Percentiles rank a stretch among this genome's conserved stretches.
These are phyloP conservation scores for Bipolaris sorokiniana DNA, from an alignment of 2,329 filamentous ascomycete species.

Conservation along the genomic window DNA sequence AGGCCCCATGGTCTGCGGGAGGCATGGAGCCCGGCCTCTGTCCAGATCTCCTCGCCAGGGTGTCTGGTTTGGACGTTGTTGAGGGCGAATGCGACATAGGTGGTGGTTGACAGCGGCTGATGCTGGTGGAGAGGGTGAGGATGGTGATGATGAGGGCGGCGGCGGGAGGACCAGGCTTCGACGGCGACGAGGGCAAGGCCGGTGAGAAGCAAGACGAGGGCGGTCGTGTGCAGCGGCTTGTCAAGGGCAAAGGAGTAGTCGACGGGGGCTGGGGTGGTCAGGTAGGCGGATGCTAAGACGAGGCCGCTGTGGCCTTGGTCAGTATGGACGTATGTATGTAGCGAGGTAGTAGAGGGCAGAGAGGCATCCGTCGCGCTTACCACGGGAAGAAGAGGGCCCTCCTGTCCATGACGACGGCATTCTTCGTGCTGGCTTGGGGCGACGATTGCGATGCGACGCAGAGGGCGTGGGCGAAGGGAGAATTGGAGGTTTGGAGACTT, in stretches of 20 bases:
- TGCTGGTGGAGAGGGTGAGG: neutral
- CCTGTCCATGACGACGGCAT: constrained; percentile 46
- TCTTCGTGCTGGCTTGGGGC: constrained; percentile 26
- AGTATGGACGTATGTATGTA: constrained; percentile 6
- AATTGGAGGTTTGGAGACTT: constrained; percentile 1
- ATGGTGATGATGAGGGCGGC: neutral
- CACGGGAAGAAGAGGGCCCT: constrained; percentile 46
- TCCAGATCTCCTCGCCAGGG: constrained; percentile 36
- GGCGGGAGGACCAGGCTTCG: constrained; percentile 27
- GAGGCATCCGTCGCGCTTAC: constrained; percentile 23
- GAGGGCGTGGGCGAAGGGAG: constrained; percentile 23
- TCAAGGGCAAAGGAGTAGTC: constrained; percentile 46
- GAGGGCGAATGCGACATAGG: constrained; percentile 43
- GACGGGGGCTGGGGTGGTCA: constrained; percentile 37
- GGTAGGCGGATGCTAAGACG: constrained; percentile 42
- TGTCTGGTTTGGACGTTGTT: constrained; percentile 30
- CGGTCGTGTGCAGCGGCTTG: constrained; percentile 45
- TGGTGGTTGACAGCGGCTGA: constrained; percentile 23
- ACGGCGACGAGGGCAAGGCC: constrained; percentile 41
- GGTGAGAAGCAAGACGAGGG: constrained; percentile 40
- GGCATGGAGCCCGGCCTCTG: constrained; percentile 27
- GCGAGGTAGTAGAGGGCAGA: neutral
- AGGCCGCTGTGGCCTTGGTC: constrained; percentile 41
- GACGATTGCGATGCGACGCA: constrained; percentile 33
- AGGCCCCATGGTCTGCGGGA: constrained; percentile 25